These are phyloP conservation scores for Capsaspora owczarzaki DNA, from an alignment of 78 protist genomes.

Conservation along the genomic window DNA sequence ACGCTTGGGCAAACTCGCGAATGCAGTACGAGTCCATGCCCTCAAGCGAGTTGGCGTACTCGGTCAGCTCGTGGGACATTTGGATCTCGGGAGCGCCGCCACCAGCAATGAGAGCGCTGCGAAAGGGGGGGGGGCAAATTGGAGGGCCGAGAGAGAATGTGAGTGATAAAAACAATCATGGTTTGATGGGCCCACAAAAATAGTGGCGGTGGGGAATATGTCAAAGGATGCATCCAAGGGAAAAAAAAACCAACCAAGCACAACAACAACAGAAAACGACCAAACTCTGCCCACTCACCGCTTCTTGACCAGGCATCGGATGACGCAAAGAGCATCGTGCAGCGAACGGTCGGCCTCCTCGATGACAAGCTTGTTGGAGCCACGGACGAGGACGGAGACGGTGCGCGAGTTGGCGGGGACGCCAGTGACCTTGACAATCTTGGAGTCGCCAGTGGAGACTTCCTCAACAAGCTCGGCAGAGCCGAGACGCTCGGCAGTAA, in stretches of 20 bases:
- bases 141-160: not conserved
- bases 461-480: slow-evolving; percentile 86
- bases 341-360: slow-evolving; percentile 96
- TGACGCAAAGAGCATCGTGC: slow-evolving; percentile 99
- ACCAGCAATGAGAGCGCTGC: slow-evolving; percentile 84
- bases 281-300: not conserved
- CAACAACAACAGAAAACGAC: no score
- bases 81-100: slow-evolving; percentile 98
- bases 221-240: no score
- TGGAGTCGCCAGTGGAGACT: slow-evolving; percentile 67
- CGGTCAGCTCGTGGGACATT: slow-evolving; percentile 58
- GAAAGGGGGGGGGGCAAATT: not conserved
- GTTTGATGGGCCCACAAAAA: not conserved
- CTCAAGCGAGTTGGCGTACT: slow-evolving; percentile 60
- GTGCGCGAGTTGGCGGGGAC: slow-evolving; percentile 77
- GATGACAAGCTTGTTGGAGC: slow-evolving; percentile 85
- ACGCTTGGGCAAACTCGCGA: slow-evolving; percentile 91
- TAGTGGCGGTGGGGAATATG: no score
- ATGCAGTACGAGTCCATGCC: slow-evolving; percentile 80
- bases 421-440: slow-evolving; percentile 82
- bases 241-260: no score
- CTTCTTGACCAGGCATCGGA: slow-evolving; percentile 95
- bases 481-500: slow-evolving; percentile 90
- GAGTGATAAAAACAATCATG: not conserved
- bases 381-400: slow-evolving; percentile 82